phyloP scores from a whole-genome alignment of 2,329 filamentous ascomycete genomes.

The Pseudocercospora fuligena region DNA sequence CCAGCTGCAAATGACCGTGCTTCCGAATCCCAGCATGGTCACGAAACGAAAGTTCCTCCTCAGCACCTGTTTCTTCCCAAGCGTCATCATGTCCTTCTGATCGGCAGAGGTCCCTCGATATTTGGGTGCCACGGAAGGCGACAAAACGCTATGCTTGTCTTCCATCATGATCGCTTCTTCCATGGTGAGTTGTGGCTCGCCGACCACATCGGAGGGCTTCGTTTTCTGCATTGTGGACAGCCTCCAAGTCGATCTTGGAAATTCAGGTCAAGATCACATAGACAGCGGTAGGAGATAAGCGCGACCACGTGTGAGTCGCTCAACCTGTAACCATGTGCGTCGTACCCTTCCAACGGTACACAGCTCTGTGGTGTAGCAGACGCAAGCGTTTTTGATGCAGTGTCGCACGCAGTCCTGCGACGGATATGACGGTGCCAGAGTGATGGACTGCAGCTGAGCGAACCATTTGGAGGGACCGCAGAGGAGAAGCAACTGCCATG shows the following conservation, averaged over 20 bases:
- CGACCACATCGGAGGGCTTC: conserved; percentile 9
- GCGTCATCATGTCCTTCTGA: conserved; percentile 30
- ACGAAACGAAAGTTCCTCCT: conserved; percentile 19
- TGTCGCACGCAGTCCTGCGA: neutral
- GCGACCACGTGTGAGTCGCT: neutral
- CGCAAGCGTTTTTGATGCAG: neutral
- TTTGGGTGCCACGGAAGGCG: conserved; percentile 27
- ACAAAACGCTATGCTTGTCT: conserved; percentile 13
- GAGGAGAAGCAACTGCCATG: neutral
- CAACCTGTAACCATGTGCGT: neutral
- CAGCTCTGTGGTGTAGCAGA: neutral
- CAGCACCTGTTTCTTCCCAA: conserved; percentile 30
- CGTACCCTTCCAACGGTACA: neutral
- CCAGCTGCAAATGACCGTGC: conserved; percentile 17
- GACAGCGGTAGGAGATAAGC: neutral
- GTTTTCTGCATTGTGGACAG: neutral
- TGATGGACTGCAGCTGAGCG: neutral
- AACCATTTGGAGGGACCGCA: neutral
- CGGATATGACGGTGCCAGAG: neutral
- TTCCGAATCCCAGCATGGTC: conserved; percentile 21
- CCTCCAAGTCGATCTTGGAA: neutral
- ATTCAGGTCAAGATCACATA: neutral
- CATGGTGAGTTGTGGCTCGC: conserved; percentile 11
- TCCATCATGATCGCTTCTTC: conserved; percentile 14
- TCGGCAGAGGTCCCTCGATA: conserved; percentile 32